A percentile compares a stretch with the other conserved stretches of the same genome.
phyloP scores from a whole-genome alignment of 148 eudicot species.

The Diospyros lotus region DNA sequence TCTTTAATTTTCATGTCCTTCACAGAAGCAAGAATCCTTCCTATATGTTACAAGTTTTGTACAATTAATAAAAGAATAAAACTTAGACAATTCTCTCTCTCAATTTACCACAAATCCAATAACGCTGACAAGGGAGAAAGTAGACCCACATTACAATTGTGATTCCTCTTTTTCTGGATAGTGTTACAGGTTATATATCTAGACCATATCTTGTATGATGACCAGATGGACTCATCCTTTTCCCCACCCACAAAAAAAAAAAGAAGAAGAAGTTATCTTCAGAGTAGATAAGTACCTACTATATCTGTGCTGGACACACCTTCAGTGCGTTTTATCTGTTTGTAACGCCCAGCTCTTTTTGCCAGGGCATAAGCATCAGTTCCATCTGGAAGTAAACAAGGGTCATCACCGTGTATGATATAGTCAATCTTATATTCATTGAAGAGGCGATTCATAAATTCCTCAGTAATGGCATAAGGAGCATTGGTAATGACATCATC shows the following conservation, averaged over 20 bases:
- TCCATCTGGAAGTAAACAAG: slow-evolving; percentile 97
- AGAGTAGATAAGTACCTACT: slow-evolving; percentile 59
- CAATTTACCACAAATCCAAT: background rate
- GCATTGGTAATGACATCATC: slow-evolving; percentile 86
- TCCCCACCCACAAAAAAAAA: too few species aligned
- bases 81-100: background rate
- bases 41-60: slow-evolving; percentile 29
- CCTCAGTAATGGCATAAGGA: slow-evolving; percentile 90
- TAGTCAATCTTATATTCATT: slow-evolving; percentile 84
- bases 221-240: background rate
- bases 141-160: background rate
- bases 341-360: slow-evolving; percentile 87
- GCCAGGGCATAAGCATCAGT: slow-evolving; percentile 93
- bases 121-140: background rate
- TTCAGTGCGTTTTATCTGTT: slow-evolving; percentile 97
- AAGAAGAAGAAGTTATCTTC: too few species aligned
- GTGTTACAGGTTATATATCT: background rate
- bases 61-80: background rate
- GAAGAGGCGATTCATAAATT: slow-evolving; percentile 85
- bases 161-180: background rate
- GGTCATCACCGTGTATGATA: slow-evolving; percentile 96
- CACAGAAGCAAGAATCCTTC: slow-evolving; percentile 69
- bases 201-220: background rate
- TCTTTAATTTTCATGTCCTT: slow-evolving; percentile 32
- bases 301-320: slow-evolving; percentile 98